Evolutionary conservation across 345 rosid species (phyloP), one percentile per base, ranked within the genome.

Genomic region (Eutrema yunnanense): DNA sequence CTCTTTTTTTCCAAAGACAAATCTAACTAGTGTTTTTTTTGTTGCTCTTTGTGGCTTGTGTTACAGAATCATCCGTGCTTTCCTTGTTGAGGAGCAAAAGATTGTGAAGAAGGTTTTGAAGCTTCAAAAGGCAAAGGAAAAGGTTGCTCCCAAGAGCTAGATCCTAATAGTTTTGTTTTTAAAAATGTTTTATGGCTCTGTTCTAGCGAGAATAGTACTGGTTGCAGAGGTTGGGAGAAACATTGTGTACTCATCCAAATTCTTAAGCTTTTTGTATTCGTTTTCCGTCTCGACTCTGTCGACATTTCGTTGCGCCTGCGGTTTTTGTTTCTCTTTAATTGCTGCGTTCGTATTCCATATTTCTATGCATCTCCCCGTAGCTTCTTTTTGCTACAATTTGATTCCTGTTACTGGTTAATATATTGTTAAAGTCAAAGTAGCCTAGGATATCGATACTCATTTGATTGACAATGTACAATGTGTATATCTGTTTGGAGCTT

Each of bases 41-140:
- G 22, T 42, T 62, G 62, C 16, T 43, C 1, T 27, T 13, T 33
- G 13, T 44, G 42, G 46, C 10, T 9, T 58, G 32, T 58, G 8
- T 9, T 73, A 9, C 66, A 88, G 93, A 83, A 88, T 88, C 62
- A 85, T 88, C 30, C 85, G 93, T 3, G 93, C 93, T 52, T 88
- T 86, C 78, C 81, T 88, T 81, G 90, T 88, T 11, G 94, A 88
- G 74, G 94, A 89, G 82, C 92, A 89, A 70, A 89, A 89, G 87
- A 89, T 89, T 63, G 96, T 89, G 81, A 87, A 89, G 78, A 87
- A 87, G 81, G 87, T 87, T 14, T 79, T 87, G 87, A 87, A 87
- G 83, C 85, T 87, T 65, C 92, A 87, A 78, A 87, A 85, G 86
- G 74, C 88, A 0, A 87, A 87, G 86, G 87, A 87, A 71, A 87